These are phyloP conservation scores for Conoideocrella luteorostrata DNA, from an alignment of 2,329 filamentous ascomycete species.

Conservation along the genomic window DNA sequence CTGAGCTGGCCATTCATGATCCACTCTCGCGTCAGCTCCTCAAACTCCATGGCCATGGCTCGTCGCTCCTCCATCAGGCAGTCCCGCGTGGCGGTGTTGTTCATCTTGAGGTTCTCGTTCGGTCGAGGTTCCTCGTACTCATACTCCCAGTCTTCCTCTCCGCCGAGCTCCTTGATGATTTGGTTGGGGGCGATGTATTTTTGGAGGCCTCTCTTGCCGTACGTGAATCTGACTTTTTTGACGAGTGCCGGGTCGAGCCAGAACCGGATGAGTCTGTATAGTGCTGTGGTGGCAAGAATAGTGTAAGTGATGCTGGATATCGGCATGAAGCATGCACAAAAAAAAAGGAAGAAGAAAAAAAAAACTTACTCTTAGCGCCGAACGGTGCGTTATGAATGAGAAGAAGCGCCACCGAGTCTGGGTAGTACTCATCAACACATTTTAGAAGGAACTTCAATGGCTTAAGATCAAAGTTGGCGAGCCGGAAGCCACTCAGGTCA, in stretches of 20 bases:
- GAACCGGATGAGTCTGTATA: constrained; percentile 83
- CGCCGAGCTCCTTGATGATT: constrained; percentile 72
- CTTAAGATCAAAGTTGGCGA: constrained; percentile 90
- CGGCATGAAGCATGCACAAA: too few species aligned
- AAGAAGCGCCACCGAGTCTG: constrained; percentile 75
- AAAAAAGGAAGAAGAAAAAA: constrained; percentile 10
- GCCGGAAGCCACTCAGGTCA: constrained; percentile 79
- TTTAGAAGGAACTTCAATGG: constrained; percentile 96
- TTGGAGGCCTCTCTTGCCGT: constrained; percentile 66
- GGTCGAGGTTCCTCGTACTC: constrained; percentile 64
- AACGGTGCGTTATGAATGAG: constrained; percentile 88
- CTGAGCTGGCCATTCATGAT: constrained; percentile 36
- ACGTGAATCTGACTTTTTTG: constrained; percentile 80
- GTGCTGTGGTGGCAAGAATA: constrained; percentile 51
- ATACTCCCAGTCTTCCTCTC: constrained; percentile 73
- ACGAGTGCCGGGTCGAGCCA: constrained; percentile 91
- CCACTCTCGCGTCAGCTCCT: constrained; percentile 68
- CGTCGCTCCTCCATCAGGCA: constrained; percentile 55
- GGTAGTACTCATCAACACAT: constrained; percentile 92
- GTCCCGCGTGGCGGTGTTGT: constrained; percentile 52
- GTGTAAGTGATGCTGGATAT: too few species aligned
- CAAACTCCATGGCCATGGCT: constrained; percentile 58
- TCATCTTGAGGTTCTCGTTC: constrained; percentile 67
- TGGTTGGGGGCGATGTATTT: constrained; percentile 60
- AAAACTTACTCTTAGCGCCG: constrained; percentile 69